Base-by-base conservation (phyloP, 345 rosid genomes). In the Acer negundo region DNA sequence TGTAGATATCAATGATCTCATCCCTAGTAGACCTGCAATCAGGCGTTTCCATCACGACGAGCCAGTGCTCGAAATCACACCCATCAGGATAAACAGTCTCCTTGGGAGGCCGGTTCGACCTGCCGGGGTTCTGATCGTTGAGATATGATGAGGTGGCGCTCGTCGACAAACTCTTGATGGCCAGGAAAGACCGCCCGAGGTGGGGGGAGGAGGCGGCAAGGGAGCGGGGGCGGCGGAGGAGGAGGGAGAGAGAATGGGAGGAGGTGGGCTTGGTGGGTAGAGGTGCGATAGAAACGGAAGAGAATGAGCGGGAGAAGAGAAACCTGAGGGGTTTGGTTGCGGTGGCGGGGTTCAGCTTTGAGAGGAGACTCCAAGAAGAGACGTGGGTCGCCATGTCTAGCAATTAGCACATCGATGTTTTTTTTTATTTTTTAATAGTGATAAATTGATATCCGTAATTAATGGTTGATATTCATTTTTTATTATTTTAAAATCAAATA, bases 11-110 rank as follows among this genome's bases (percentile, higher is more conserved):
- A 13, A 96, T 92, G 49, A 96, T 94, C 58, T 96, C 98, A 58
- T 96, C 99, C 78, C 98, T 85, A 4, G 98, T 91, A 19, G 85
- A 89, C 3, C 87, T 87, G 6, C 87, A 94, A 69, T 85, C 84
- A 2, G 91, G 98, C 67, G 79, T 78, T 20, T 91, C 97, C 91
- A 94, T 66, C 6, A 96, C 97, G 13, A 96, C 90, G 31, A 96
- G 97, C 98, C 98, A 94, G 79, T 96, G 99, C 66, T 96, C 89
- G 49, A 94, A 2, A 96, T 96, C 99, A 75, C 97, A 94, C 0
- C 99, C 94, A 72, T 94, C 97, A 59, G 94, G 91, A 83, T 94
- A 77, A 56, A 94, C 92, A 28, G 97, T 91, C 86, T 93, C 99
- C 78, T 95, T 90, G 0, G 98, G 95, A 9, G 99, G 98, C 53